These are phyloP conservation scores for Prunus yedoensis DNA, from an alignment of 331 rosid species.

Conservation along the genomic window DNA sequence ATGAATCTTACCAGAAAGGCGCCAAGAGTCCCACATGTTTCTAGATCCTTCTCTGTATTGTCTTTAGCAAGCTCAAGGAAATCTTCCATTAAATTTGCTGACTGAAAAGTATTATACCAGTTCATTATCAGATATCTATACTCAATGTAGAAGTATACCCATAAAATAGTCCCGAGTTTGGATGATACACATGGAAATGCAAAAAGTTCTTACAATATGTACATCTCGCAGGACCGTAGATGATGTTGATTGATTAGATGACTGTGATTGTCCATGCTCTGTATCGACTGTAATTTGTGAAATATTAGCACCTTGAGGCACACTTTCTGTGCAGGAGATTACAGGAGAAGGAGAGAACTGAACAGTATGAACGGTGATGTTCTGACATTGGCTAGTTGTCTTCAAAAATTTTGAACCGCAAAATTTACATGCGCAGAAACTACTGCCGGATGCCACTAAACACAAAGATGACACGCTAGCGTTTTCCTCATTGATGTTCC, in stretches of 20 bases:
- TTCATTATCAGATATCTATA: slow-evolving; percentile 23
- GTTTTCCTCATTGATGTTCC: slow-evolving; percentile 18
- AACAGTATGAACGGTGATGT: slow-evolving; percentile 37
- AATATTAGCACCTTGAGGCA: slow-evolving; percentile 46
- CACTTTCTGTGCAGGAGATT: slow-evolving; percentile 42
- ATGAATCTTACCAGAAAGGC: slow-evolving; percentile 66
- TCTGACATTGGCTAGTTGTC: slow-evolving; percentile 26
- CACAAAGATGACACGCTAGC: slow-evolving; percentile 34
- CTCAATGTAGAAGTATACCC: neutral
- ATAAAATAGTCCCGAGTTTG: neutral
- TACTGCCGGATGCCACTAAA: slow-evolving; percentile 29
- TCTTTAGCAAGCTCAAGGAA: slow-evolving; percentile 69
- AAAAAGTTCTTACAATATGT: slow-evolving; percentile 64
- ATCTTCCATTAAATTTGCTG: slow-evolving; percentile 62
- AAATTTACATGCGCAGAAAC: slow-evolving; percentile 24
- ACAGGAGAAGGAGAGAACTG: slow-evolving; percentile 63
- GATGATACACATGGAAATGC: neutral
- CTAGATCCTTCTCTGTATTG: slow-evolving; percentile 72
- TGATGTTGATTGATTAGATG: slow-evolving; percentile 40
- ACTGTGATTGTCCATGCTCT: slow-evolving; percentile 39
- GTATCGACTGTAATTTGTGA: slow-evolving; percentile 56
- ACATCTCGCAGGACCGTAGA: slow-evolving; percentile 53
- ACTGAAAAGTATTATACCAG: slow-evolving; percentile 40
- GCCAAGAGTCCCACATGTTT: slow-evolving; percentile 84
- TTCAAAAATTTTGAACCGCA: slow-evolving; percentile 19